Conservation (phyloP, 192 early-diverging fungal genomes). For the Coemansia sp. region DNA sequence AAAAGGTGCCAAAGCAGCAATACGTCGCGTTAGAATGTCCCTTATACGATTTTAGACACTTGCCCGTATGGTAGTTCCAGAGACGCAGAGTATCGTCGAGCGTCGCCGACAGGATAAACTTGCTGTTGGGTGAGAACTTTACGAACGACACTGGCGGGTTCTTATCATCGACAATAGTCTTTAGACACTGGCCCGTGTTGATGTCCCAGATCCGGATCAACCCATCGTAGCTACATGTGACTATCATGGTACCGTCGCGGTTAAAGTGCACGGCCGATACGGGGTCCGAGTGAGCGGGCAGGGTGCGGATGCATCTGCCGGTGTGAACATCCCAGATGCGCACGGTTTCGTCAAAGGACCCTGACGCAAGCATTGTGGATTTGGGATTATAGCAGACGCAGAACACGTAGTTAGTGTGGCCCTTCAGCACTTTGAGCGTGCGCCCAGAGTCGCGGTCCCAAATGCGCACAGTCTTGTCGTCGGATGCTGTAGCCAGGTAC, state of each 20-base stretch:
- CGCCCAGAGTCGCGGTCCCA: conserved; percentile 80
- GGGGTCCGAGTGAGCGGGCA: conserved; percentile 95
- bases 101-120: conserved; percentile 95
- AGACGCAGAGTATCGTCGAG: conserved; percentile 91
- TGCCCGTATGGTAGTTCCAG: conserved; percentile 91
- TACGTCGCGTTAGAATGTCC: conserved; percentile 92
- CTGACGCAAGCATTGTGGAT: conserved; percentile 92
- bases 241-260: conserved; percentile 95
- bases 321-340: conserved; percentile 94
- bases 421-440: conserved; percentile 75
- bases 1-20: conserved; percentile 94
- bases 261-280: conserved; percentile 96
- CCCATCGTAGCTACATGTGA: conserved; percentile 92
- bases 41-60: conserved; percentile 93
- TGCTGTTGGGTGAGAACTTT: conserved; percentile 98
- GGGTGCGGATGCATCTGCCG: conserved; percentile 88
- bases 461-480: conserved; percentile 94
- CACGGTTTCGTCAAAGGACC: conserved; percentile 97
- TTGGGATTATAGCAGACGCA: conserved; percentile 97
- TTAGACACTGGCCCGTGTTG: conserved; percentile 94
- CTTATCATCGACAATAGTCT: conserved; percentile 94
- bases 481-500: conserved; percentile 85
- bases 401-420: conserved; percentile 97
- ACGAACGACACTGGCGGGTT: conserved; percentile 97
- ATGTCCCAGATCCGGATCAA: conserved; percentile 99